Evolutionary conservation across 1,284 basidiomycete species (phyloP), one percentile per base, ranked within the genome.

Genomic region (Apiotrichum montevideense): DNA sequence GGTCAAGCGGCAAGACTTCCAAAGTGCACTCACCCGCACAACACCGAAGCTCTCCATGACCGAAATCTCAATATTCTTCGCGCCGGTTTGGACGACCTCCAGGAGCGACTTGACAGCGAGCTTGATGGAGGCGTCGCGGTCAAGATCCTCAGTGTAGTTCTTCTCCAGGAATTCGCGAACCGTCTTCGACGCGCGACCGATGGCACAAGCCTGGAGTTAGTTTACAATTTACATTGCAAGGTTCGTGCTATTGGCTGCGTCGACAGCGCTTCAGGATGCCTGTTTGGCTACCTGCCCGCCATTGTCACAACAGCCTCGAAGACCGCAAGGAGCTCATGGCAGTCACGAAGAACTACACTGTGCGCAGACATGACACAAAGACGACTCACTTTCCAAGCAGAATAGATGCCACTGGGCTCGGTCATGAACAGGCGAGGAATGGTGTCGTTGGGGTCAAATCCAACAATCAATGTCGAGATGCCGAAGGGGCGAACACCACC

Each of bases 141-240:
- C 81, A 79, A 97, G 82, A 64, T 90, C 89, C 63, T 97, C 93
- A 66, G 87, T 90, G 79, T 96, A 90, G 71, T 98, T 97, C 83
- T 98, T 98, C 78, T 98, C 96, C 57, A 99, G 77, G 78, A 98
- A 99, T 74, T 99, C 96, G 55, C 95, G 87, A 10, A 99, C 96
- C 4, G 96, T 98, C 80, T 98, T 98, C 13, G 90, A 93, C 11
- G 93, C 96, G 52, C 96, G 86, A 32, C 96, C 96, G 68, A 99
- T 97, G 6, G 96, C 91, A 72, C 93, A 96, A 15, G 96, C 96
- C 91, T 95, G 66, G 2, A 2, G 37, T 59, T 29, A 51, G 51
- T 37, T 21, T 21, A 21, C 21, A 21, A 21, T 21, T 21, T 21
- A 21, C 21, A 21, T 21, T 21, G 21, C 21, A 21, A 21, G 21